phyloP scores from a whole-genome alignment of 352 stramenopile species.

The Pythium dissotocum region DNA sequence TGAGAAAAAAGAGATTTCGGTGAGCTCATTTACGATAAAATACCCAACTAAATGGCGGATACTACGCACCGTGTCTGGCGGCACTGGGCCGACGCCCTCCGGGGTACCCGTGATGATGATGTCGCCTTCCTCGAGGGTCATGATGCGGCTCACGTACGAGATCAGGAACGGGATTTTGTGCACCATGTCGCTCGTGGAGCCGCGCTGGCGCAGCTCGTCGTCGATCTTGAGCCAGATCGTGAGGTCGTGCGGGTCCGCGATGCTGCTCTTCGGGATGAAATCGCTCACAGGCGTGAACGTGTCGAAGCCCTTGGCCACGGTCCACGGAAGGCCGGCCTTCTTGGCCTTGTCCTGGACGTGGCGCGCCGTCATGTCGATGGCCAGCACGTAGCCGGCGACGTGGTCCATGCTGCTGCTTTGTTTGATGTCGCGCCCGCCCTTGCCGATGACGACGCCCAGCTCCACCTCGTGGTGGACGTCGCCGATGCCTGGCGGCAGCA shows the following conservation, averaged over 20 bases:
- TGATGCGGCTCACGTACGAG: constrained; percentile 76
- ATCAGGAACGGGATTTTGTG: constrained; percentile 80
- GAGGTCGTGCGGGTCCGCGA: constrained; percentile 66
- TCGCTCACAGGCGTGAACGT: constrained; percentile 83
- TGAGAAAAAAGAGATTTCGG: constrained; percentile 13
- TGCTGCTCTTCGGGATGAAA: constrained; percentile 68
- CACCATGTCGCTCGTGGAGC: constrained; percentile 79
- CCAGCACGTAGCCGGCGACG: constrained; percentile 70
- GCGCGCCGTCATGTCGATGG: constrained; percentile 83
- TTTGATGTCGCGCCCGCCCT: constrained; percentile 56
- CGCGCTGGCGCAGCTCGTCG: constrained; percentile 67
- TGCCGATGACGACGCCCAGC: constrained; percentile 77
- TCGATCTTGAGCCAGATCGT: constrained; percentile 84
- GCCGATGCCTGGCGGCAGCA: constrained; percentile 67
- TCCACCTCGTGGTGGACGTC: constrained; percentile 87
- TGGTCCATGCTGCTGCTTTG: constrained; percentile 68
- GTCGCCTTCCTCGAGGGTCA: constrained; percentile 85
- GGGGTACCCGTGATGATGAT: constrained; percentile 86
- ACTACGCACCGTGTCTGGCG: constrained; percentile 52
- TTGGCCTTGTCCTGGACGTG: constrained; percentile 79
- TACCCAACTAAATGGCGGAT: not conserved
- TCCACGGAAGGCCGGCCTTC: constrained; percentile 74
- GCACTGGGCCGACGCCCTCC: constrained; percentile 71
- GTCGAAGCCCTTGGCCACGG: constrained; percentile 72
- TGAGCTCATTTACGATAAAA: not conserved